phyloP scores from a whole-genome alignment of 306 rosid species.

The Spatholobus suberectus region DNA sequence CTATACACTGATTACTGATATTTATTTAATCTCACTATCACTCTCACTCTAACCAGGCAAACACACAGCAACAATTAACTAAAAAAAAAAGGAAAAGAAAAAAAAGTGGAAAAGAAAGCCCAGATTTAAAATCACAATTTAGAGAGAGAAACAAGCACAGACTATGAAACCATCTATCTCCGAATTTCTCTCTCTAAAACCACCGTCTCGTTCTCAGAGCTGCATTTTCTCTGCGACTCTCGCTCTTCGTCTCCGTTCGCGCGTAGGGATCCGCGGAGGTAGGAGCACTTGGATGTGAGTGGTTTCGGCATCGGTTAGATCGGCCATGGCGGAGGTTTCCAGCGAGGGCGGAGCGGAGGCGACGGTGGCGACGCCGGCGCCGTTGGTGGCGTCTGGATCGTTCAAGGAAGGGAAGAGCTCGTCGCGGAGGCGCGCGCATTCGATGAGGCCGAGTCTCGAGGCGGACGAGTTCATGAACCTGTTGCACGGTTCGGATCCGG shows the following conservation, averaged over 20 bases:
- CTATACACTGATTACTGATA: conserved; percentile 37
- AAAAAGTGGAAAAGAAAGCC: conserved; percentile 21
- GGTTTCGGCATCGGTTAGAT: conserved; percentile 59
- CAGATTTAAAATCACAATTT: conserved; percentile 64
- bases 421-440: conserved; percentile 70
- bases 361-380: conserved; percentile 45
- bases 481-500: conserved; percentile 99
- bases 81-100: background rate
- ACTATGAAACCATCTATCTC: conserved; percentile 42
- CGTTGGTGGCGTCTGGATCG: conserved; percentile 81
- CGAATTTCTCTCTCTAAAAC: conserved; percentile 48
- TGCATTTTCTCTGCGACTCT: conserved; percentile 35
- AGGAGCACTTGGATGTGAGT: conserved; percentile 66
- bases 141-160: conserved; percentile 60
- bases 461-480: conserved; percentile 93
- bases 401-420: conserved; percentile 91
- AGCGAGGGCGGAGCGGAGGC: conserved; percentile 60
- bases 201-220: conserved; percentile 34
- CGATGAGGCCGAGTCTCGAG: conserved; percentile 86
- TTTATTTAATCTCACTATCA: conserved; percentile 37
- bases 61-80: background rate
- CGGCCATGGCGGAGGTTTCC: conserved; percentile 87
- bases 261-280: conserved; percentile 55
- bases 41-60: conserved; percentile 39
- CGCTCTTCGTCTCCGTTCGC: conserved; percentile 8